A percentile compares a stretch with the other conserved stretches of the same genome.
Evolutionary conservation across 768 basidiomycete species (phyloP).

Genomic region (Mycena galericulata): DNA sequence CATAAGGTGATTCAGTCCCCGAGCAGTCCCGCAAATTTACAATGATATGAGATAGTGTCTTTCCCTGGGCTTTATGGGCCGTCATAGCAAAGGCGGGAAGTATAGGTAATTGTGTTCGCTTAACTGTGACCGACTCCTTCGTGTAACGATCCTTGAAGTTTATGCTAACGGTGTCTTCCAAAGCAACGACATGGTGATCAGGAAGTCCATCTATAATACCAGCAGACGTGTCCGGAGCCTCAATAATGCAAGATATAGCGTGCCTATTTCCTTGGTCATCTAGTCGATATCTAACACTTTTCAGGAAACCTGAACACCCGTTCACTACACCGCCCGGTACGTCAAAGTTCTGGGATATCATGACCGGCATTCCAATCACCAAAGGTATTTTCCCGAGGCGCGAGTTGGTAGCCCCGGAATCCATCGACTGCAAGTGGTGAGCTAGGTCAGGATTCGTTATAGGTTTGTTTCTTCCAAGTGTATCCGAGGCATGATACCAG

Average conservation of each 20-base stretch:
- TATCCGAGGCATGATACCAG: conserved; percentile 10
- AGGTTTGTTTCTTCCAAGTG: not conserved
- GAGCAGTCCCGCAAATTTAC: conserved; percentile 35
- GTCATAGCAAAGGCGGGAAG: conserved; percentile 45
- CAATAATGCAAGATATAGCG: conserved; percentile 37
- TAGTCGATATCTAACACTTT: conserved; percentile 28
- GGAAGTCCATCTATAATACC: conserved; percentile 27
- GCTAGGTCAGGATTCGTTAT: not conserved
- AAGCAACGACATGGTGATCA: conserved; percentile 26
- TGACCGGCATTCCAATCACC: conserved; percentile 47
- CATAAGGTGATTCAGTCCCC: conserved; percentile 41
- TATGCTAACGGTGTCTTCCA: conserved; percentile 32
- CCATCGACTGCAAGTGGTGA: not conserved
- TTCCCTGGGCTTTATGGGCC: conserved; percentile 45
- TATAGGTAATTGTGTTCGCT: conserved; percentile 40
- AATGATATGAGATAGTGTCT: conserved; percentile 33
- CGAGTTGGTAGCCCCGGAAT: conserved; percentile 30
- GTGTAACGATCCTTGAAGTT: not conserved
- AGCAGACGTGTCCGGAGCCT: conserved; percentile 15
- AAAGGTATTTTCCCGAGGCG: conserved; percentile 39
- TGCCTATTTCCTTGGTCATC: conserved; percentile 32
- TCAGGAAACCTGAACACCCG: conserved; percentile 35
- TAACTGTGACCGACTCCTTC: not conserved
- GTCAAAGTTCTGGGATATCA: conserved; percentile 43
- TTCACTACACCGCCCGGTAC: conserved; percentile 42